Conservation (phyloP, 257 asterid genomes). For the Solanum chmielewskii region DNA sequence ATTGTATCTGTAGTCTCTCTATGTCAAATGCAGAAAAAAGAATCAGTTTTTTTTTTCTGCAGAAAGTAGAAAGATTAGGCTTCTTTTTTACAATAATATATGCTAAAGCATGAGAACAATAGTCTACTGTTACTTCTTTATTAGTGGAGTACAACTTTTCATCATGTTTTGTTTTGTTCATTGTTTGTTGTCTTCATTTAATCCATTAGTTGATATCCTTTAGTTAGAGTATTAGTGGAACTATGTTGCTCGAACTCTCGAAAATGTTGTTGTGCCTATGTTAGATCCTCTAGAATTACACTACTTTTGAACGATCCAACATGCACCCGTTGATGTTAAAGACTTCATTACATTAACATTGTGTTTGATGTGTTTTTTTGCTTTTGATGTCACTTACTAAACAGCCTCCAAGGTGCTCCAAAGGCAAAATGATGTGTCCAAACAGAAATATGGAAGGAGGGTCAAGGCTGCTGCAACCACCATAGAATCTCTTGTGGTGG, state of each 20-base stretch:
- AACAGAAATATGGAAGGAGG: conserved; percentile 25
- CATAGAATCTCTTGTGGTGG: conserved; percentile 32
- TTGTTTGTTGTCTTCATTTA: neutral
- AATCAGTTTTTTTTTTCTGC: neutral
- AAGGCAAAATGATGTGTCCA: conserved; percentile 10
- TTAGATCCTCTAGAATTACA: neutral
- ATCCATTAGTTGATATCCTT: neutral
- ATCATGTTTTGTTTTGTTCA: neutral
- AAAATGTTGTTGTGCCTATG: neutral
- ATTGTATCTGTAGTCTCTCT: neutral
- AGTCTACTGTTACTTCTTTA: neutral
- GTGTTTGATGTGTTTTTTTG: neutral
- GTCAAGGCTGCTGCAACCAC: conserved; percentile 11
- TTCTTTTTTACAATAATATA: neutral
- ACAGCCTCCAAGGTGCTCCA: conserved; percentile 10
- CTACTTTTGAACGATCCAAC: neutral
- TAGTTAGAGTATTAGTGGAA: neutral
- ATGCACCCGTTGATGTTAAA: neutral
- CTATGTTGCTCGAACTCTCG: neutral
- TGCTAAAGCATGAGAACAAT: neutral
- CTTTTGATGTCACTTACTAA: neutral
- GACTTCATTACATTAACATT: neutral
- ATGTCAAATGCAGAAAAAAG: neutral
- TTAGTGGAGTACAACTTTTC: neutral
- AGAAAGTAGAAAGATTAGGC: neutral